Base-by-base conservation (phyloP, 345 rosid genomes). In the Ailanthus altissimus region DNA sequence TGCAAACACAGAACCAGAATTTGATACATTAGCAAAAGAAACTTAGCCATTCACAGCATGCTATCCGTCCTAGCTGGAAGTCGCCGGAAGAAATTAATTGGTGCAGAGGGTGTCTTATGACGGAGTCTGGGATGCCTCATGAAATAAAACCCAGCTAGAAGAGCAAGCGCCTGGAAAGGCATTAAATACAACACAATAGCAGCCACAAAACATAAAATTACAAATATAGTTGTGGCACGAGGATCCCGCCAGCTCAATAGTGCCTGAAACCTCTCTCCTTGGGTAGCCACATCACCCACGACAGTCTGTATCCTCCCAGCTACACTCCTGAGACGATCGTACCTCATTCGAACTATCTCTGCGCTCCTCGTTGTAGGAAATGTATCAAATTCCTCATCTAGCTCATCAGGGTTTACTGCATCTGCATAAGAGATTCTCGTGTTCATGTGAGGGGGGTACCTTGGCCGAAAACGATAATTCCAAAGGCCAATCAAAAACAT, bases 211-310 rank as follows among this genome's bases (percentile, higher is more conserved):
- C 98, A 92, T 76, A 91, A 81, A 13, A 86, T 78, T 83, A 92
- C 72, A 80, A 88, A 97, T 26, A 94, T 80, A 9, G 88, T 80
- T 3, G 98, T 90, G 20, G 98, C 99, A 7, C 98, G 90, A 16
- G 97, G 94, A 85, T 94, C 98, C 56, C 98, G 89, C 99, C 97
- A 97, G 83, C 94, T 92, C 69, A 94, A 78, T 36, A 94, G 75
- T 56, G 92, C 90, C 42, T 88, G 96, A 76, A 91, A 51, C 78
- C 99, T 83, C 80, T 97, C 98, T 47, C 96, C 99, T 81, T 97
- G 99, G 49, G 94, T 83, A 2, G 99, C 99, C 32, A 94, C 81
- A 77, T 97, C 99, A 43, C 99, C 98, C 49, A 90, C 96, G 45
- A 97, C 96, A 10, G 90, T 87, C 82, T 94, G 99, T 71, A 90